A percentile compares a stretch with the other conserved stretches of the same genome.
phyloP scores from a whole-genome alignment of 1,284 basidiomycete species.

The Grifola frondosa region DNA sequence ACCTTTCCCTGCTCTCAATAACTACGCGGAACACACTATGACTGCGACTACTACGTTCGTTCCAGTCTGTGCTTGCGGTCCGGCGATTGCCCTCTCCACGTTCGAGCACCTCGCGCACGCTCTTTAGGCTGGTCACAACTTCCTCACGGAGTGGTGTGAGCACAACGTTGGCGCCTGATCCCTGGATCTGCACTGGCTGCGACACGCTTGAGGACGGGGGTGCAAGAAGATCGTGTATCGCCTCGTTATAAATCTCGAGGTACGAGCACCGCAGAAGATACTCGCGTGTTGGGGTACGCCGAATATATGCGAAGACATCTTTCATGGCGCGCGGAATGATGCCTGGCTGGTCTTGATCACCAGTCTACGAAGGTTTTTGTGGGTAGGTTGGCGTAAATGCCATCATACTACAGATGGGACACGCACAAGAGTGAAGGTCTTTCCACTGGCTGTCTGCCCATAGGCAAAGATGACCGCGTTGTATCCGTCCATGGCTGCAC shows the following conservation, averaged over 20 bases:
- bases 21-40: conserved; percentile 93
- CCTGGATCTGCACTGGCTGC: conserved; percentile 71
- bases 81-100: conserved; percentile 87
- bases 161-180: conserved; percentile 54
- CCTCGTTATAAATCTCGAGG: conserved; percentile 97
- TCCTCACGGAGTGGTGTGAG: conserved; percentile 83
- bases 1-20: conserved; percentile 75
- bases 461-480: conserved; percentile 96
- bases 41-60: conserved; percentile 88
- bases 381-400: conserved; percentile 4
- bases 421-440: conserved; percentile 85
- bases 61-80: conserved; percentile 97
- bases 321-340: conserved; percentile 93
- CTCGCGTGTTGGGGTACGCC: conserved; percentile 74
- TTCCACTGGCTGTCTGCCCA: conserved; percentile 88
- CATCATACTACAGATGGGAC: neutral
- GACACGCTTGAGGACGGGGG: conserved; percentile 62
- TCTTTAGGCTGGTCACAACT: conserved; percentile 87
- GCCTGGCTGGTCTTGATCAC: conserved; percentile 82
- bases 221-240: conserved; percentile 83
- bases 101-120: conserved; percentile 81
- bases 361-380: conserved; percentile 47
- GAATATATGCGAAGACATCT: conserved; percentile 79
- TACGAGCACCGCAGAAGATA: conserved; percentile 94
- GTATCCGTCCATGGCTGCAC: conserved; percentile 94